Evolutionary conservation across 495 filamentous ascomycete species (phyloP).

Genomic region (Penicillium silybi): DNA sequence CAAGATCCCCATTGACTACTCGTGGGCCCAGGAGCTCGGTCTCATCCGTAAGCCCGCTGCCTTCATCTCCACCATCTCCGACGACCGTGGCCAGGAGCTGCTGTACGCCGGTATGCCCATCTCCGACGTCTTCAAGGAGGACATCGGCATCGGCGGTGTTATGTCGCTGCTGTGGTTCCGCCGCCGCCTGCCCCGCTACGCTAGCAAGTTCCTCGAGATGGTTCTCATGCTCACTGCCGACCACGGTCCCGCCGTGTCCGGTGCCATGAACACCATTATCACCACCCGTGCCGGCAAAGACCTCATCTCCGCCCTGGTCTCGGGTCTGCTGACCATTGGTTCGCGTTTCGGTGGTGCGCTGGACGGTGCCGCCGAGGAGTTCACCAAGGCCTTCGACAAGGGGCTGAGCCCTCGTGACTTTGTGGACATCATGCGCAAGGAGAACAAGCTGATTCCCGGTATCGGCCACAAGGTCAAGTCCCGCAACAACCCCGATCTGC

Average conservation of each 20-base stretch:
- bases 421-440: constrained; percentile 97
- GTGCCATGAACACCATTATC: constrained; percentile 99
- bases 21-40: constrained; percentile 98
- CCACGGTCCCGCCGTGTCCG: constrained; percentile 97
- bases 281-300: constrained; percentile 99
- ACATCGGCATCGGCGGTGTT: constrained; percentile 98
- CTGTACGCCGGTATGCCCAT: constrained; percentile 99
- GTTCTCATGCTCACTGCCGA: constrained; percentile 99
- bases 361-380: constrained; percentile 96
- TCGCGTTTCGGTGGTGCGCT: constrained; percentile 98
- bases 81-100: constrained; percentile 98
- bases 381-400: constrained; percentile 97
- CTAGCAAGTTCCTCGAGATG: constrained; percentile 99
- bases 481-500: constrained; percentile 98
- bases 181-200: constrained; percentile 90
- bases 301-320: constrained; percentile 89
- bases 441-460: constrained; percentile 99
- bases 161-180: constrained; percentile 99
- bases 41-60: constrained; percentile 99
- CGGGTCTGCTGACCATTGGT: constrained; percentile 96
- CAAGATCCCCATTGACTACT: constrained; percentile 99
- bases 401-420: constrained; percentile 97
- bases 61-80: constrained; percentile 99
- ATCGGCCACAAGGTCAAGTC: constrained; percentile 99
- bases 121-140: constrained; percentile 97